Evolutionary conservation across 2,329 filamentous ascomycete species (phyloP).

Genomic region (Arthrocladium fulminans): DNA sequence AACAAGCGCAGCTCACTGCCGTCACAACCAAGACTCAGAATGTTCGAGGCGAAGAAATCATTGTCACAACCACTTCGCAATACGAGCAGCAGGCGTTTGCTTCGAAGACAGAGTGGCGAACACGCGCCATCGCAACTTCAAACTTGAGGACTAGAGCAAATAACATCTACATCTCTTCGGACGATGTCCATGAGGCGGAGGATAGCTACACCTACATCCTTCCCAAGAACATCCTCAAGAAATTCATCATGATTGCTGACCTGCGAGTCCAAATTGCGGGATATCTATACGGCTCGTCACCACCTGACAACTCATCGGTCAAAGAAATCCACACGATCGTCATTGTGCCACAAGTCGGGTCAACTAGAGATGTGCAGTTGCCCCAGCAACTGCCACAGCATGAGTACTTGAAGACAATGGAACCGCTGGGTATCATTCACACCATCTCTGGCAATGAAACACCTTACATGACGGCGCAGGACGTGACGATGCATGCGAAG

Average conservation of each 20-base stretch:
- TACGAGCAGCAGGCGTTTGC: constrained; percentile 97
- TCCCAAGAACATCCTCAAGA: constrained; percentile 97
- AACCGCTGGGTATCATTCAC: constrained; percentile 90
- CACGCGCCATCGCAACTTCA: constrained; percentile 88
- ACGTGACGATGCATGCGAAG: constrained; percentile 88
- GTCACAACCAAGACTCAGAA: constrained; percentile 99
- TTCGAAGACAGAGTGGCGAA: constrained; percentile 98
- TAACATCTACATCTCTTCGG: constrained; percentile 97
- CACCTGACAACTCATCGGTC: constrained; percentile 88
- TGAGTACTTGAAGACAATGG: constrained; percentile 75
- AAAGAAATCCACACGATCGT: constrained; percentile 96
- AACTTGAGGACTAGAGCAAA: constrained; percentile 90
- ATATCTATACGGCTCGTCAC: constrained; percentile 87
- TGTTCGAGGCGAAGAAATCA: constrained; percentile 91
- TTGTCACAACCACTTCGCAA: constrained; percentile 94
- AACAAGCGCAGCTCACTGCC: constrained; percentile 90
- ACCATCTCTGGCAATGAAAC: constrained; percentile 91
- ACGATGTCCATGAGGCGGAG: constrained; percentile 77
- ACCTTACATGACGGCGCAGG: constrained; percentile 88
- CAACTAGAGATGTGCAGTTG: constrained; percentile 81
- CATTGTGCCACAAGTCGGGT: constrained; percentile 94
- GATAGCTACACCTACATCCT: constrained; percentile 91
- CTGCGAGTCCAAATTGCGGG: constrained; percentile 92
- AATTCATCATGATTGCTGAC: constrained; percentile 95
- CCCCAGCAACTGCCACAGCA: constrained; percentile 85